Base-by-base conservation (phyloP, 192 early-diverging fungal species). In the Phycomyces nitens region DNA sequence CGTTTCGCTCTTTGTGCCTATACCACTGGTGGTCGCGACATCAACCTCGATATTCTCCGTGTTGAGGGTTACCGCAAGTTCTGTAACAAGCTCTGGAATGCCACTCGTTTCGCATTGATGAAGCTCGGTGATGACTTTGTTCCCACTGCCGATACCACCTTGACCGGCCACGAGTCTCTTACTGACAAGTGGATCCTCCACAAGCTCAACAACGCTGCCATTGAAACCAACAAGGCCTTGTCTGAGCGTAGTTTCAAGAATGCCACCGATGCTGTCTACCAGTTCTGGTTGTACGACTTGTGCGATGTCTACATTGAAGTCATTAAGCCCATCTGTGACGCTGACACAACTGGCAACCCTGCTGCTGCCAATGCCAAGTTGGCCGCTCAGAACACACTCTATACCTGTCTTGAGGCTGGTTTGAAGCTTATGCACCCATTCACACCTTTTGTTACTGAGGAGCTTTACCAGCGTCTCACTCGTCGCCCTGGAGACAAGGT, bases 81-180 rank as follows among this genome's bases (percentile, higher is more conserved):
- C 88, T 99, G 95, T 79, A 99, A 98, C 86, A 99, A 99, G 86
- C 76, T 99, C 29, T 99, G 97, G 97, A 97, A 98, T 71, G 97
- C 95, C 1, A 94, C 92, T 26, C 89, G 90, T 59, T 95, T 99
- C 79, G 94, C 92, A n/a, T 69, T 94, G 53, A 88, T 93, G 82
- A 97, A 98, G 83, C 83, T 99, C 16, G 94, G 92, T n/a, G 84
- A 82, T 18, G 86, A 88, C 55, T 99, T 93, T 75, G 83, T 82
- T 68, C 94, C 95, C 2, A 70, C 65, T 21, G 59, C 83, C 21
- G 70, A 77, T 27, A 18, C 47, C 26, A 27, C 73, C 66, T 75
- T 71, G 27, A 88, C 89, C 50, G 93, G 93, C n/a, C 79, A 80
- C 42, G 93, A 94, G 74, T 89, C 92, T 3, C 75, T 96, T 22